Evolutionary conservation across 441 rosid species (phyloP), one percentile per base, ranked within the genome.

Genomic region (Erysimum pusillum): DNA sequence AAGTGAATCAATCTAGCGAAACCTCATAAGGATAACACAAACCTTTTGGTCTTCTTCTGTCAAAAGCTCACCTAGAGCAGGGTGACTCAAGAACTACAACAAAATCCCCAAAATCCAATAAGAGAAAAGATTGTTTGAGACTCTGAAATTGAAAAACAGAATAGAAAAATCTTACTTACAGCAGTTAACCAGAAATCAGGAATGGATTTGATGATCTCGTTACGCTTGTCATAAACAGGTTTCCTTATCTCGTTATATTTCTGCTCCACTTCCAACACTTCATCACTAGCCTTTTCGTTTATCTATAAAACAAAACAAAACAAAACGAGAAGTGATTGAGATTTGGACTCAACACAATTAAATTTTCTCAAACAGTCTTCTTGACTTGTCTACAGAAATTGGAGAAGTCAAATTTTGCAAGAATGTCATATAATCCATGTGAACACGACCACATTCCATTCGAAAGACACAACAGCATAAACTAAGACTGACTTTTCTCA

Each of bases 171-270:
- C 10, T 12, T 42, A 85, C 96, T 90, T 65, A 96, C 98, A 79
- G 98, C 98, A 71, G 97, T 93, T 73, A 91, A 69, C 98, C 98
- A 96, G 81, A 96, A 96, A 79, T 93, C 99, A 1, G 99, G 98
- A 68, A 96, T 93, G 6, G 86, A 74, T 70, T 88, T 86, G 77
- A 96, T 93, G 67, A 90, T 80, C n/a, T 90, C 97, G 52, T 84
- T 88, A 57, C 99, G 85, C 83, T 84, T 87, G 68, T 91, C 93
- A 78, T 93, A 96, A 7, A 93, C 91, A 18, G 98, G 99, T 79
- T 80, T 91, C 79, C 98, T 88, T 5, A 90, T 83, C 84, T 76
- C 97, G 46, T 89, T 96, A 61, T 88, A 96, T 69, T 91, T 93
- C 84, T 93, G 99, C 82, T 96, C 99, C 76, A 96, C 93, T 80